Evolutionary conservation across 495 filamentous ascomycete genomes (phyloP), one percentile per base, ranked within the genome.

Genomic region (Annulohypoxylon moriforme): DNA sequence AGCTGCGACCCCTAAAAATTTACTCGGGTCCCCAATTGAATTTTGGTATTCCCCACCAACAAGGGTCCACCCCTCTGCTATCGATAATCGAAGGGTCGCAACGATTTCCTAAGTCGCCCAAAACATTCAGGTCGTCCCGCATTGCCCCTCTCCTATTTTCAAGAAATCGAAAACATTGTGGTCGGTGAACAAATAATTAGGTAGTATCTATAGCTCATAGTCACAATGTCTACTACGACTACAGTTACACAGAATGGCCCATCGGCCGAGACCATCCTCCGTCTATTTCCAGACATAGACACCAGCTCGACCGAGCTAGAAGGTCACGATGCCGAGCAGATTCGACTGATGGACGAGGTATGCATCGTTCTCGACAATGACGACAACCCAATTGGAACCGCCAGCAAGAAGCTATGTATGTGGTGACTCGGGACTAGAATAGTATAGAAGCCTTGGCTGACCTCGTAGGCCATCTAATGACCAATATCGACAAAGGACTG

Each of bases 281-380:
- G 88, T 44, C 87, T 98, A 38, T 98, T 99, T 81, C 95, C 96
- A 29, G 96, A 98, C 67, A 96, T 99, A 77, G 93, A 97, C 81
- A 94, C 93, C n/a, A 90, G 88, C 62, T 89, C 94, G 46, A 84
- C 93, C 44, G 84, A 82, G 60, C 85, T 94, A 60, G 89, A 89
- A 58, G 96, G 96, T 49, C 96, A 98, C 85, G 95, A 99, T 83
- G 96, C 93, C 77, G 95, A 98, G 80, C 96, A 99, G 80, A 94
- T 97, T 68, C 91, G 94, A 27, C 82, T 99, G 72, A 99, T 99
- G 96, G 96, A 99, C 67, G 96, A 99, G 82, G 92, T 99, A 7
- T 99, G 96, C 85, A 99, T 99, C 77, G 96, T 99, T 14, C 79
- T 94, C 50, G 96, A 98, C 77, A 90, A 96, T 67, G 85, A 98